phyloP scores from a whole-genome alignment of 2,329 filamentous ascomycete species.

The Xylariomycetidae sp. region DNA sequence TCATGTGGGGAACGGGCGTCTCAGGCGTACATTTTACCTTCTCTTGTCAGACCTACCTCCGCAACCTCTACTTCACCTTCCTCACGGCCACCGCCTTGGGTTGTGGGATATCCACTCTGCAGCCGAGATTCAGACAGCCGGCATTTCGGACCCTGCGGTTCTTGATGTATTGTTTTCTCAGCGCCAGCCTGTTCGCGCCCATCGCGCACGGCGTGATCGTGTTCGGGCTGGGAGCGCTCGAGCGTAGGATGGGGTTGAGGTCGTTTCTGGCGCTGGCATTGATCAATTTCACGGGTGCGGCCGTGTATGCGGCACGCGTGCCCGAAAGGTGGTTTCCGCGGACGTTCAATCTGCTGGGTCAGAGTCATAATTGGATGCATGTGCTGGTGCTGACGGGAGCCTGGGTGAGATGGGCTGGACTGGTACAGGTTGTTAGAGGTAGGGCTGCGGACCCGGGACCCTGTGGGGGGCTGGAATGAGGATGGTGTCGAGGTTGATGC shows the following conservation, averaged over 20 bases:
- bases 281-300: constrained; percentile 24
- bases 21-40: constrained; percentile 23
- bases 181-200: constrained; percentile 20
- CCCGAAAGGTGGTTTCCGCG: constrained; percentile 26
- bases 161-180: constrained; percentile 19
- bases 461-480: too few relatives aligned
- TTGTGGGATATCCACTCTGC: constrained; percentile 22
- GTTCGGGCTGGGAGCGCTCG: constrained; percentile 13
- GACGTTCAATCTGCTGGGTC: constrained; percentile 19
- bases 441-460: too few relatives aligned
- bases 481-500: too few relatives aligned
- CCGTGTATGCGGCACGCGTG: constrained; percentile 20
- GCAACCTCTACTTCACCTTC: constrained; percentile 13
- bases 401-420: constrained; percentile 12
- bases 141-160: constrained; percentile 19
- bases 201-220: constrained; percentile 15
- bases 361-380: constrained; percentile 25
- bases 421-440: constrained; percentile 6
- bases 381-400: constrained; percentile 17
- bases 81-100: constrained; percentile 18
- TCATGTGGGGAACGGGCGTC: constrained; percentile 23
- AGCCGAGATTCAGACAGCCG: constrained; percentile 20
- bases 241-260: constrained; percentile 16
- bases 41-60: constrained; percentile 13
- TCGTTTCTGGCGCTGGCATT: constrained; percentile 23